phyloP scores from a whole-genome alignment of 1,284 basidiomycete genomes.

The Fistulinella staudtii region DNA sequence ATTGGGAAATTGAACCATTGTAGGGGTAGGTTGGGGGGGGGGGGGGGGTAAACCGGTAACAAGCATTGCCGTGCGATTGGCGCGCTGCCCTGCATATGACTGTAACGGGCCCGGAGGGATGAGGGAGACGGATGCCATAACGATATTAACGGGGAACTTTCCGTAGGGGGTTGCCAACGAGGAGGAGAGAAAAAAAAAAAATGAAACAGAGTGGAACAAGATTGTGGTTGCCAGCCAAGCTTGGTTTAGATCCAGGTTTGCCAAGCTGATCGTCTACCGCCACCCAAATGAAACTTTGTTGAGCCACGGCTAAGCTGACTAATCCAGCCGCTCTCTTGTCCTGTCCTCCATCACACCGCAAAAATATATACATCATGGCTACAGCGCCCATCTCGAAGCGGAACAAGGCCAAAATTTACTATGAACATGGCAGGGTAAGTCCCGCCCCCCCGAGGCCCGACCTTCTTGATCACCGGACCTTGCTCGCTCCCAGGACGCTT shows the following conservation, averaged over 20 bases:
- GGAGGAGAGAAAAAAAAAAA: slow-evolving; percentile 6
- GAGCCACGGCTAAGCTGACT: slow-evolving; percentile 17
- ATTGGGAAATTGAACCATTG: slow-evolving; percentile 24
- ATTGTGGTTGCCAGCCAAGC: slow-evolving; percentile 13
- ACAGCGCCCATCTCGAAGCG: not conserved
- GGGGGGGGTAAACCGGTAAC: no score
- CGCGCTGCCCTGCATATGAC: slow-evolving; percentile 32
- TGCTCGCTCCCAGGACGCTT: slow-evolving; percentile 36
- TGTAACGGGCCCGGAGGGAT: slow-evolving; percentile 29
- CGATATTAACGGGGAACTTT: slow-evolving; percentile 32
- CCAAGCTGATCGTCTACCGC: slow-evolving; percentile 21
- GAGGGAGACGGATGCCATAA: slow-evolving; percentile 31
- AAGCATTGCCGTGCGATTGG: slow-evolving; percentile 18
- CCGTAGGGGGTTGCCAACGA: slow-evolving; percentile 7
- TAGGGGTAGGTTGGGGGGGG: slow-evolving; percentile 6
- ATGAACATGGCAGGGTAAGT: slow-evolving; percentile 34
- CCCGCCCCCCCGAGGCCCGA: slow-evolving; percentile 8
- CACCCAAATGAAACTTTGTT: slow-evolving; percentile 14
- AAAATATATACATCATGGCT: not conserved
- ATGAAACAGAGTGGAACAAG: slow-evolving; percentile 13
- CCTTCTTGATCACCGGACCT: slow-evolving; percentile 22
- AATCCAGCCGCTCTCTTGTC: slow-evolving; percentile 4
- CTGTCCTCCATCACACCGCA: not conserved
- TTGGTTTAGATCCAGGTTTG: slow-evolving; percentile 15
- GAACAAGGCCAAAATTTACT: slow-evolving; percentile 23